Evolutionary conservation across 495 filamentous ascomycete species (phyloP).

Genomic region (Lophiostoma macrostomum): DNA sequence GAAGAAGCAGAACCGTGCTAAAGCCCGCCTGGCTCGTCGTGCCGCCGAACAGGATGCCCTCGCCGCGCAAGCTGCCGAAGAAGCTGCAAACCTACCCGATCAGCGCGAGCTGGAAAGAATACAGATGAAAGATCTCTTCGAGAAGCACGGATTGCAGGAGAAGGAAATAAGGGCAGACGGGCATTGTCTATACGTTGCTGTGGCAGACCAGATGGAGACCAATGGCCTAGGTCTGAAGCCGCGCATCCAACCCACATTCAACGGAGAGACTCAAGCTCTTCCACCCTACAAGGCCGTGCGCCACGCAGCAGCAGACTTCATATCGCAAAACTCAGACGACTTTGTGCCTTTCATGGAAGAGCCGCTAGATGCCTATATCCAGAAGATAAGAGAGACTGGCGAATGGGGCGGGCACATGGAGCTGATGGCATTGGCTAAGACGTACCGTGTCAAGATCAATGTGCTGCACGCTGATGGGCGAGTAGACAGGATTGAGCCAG

Average conservation of each 20-base stretch:
- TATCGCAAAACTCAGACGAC: conserved; percentile 56
- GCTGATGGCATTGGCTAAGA: conserved; percentile 76
- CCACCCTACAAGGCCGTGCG: conserved; percentile 53
- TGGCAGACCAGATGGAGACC: conserved; percentile 73
- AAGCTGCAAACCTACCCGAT: conserved; percentile 72
- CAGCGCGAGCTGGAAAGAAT: conserved; percentile 67
- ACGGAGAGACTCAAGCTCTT: conserved; percentile 15
- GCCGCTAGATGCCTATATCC: conserved; percentile 67
- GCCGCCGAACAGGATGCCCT: conserved; percentile 77
- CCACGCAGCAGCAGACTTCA: conserved; percentile 58
- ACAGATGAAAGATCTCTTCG: conserved; percentile 64
- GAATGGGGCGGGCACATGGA: conserved; percentile 97
- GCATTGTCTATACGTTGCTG: conserved; percentile 91
- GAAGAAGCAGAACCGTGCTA: conserved; percentile 86
- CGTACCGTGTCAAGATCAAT: conserved; percentile 77
- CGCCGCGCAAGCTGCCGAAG: conserved; percentile 62
- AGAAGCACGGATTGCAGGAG: conserved; percentile 62
- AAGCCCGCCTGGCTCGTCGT: conserved; percentile 82
- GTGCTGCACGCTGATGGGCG: conserved; percentile 78
- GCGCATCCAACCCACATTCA: conserved; percentile 26
- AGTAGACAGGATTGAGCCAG: conserved; percentile 69
- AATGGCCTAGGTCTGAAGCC: conserved; percentile 50
- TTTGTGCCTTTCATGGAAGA: conserved; percentile 79
- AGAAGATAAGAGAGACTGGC: conserved; percentile 78
- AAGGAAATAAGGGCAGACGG: conserved; percentile 83